Percentiles rank a stretch among this genome's conserved stretches.
These are phyloP conservation scores for Leccinum uliginosum DNA, from an alignment of 768 basidiomycete species.

Conservation along the genomic window DNA sequence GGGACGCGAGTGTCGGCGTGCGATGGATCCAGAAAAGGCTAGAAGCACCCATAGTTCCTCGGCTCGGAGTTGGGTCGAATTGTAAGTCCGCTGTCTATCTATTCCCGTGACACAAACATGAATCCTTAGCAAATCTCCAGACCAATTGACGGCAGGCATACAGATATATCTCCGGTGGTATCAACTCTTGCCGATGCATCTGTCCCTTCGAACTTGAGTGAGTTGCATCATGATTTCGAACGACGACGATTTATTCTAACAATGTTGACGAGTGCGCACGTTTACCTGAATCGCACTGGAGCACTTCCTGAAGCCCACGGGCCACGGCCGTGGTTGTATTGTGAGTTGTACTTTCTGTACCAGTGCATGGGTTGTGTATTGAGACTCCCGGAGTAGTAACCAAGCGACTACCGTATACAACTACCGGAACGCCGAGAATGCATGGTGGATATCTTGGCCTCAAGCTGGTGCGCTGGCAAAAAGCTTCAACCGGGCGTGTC, in stretches of 20 bases:
- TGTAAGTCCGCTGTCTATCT: conserved; percentile 43
- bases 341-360: conserved; percentile 31
- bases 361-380: background rate
- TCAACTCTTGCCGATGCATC: conserved; percentile 19
- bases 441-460: conserved; percentile 79
- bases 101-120: background rate
- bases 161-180: conserved; percentile 21
- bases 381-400: conserved; percentile 7
- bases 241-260: conserved; percentile 15
- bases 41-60: conserved; percentile 68
- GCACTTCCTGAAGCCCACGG: conserved; percentile 44
- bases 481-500: conserved; percentile 93
- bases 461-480: too few species aligned
- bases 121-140: conserved; percentile 6
- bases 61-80: conserved; percentile 70
- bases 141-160: conserved; percentile 25
- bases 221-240: conserved; percentile 8
- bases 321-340: conserved; percentile 45
- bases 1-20: conserved; percentile 83
- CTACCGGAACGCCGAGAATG: conserved; percentile 33
- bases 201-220: conserved; percentile 20
- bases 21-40: conserved; percentile 72
- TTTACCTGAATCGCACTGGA: conserved; percentile 50
- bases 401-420: conserved; percentile 42
- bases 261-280: conserved; percentile 38